Conservation (phyloP, 176 grass and related monocot species). For the barley (Hordeum vulgare) region MorexV3_pseudomolecules_assembly NC_058521.1:161883540-161884039, state of each 20-base stretch:
- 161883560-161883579: no score
- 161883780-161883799: constrained; percentile 67
- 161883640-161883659: no score
- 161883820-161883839: constrained; percentile 41
- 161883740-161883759: constrained; percentile 80
- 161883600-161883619: no score
- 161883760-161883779: constrained; percentile 56
- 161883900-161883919: constrained; percentile 43
- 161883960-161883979: constrained; percentile 40
- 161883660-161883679: no score
- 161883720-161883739: constrained; percentile 77
- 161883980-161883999: constrained; percentile 34
- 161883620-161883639: no score
- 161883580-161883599: no score
- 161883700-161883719: constrained; percentile 66
- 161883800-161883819: constrained; percentile 67
- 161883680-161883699: background rate
- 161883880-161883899: constrained; percentile 41
- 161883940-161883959: constrained; percentile 38
- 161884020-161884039: constrained; percentile 97
- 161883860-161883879: constrained; percentile 61
- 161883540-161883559: no score
- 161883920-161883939: constrained; percentile 26
- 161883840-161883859: constrained; percentile 47
- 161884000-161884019: constrained; percentile 73